Evolutionary conservation across 495 filamentous ascomycete species (phyloP).

Genomic region (Neurospora sp.): DNA sequence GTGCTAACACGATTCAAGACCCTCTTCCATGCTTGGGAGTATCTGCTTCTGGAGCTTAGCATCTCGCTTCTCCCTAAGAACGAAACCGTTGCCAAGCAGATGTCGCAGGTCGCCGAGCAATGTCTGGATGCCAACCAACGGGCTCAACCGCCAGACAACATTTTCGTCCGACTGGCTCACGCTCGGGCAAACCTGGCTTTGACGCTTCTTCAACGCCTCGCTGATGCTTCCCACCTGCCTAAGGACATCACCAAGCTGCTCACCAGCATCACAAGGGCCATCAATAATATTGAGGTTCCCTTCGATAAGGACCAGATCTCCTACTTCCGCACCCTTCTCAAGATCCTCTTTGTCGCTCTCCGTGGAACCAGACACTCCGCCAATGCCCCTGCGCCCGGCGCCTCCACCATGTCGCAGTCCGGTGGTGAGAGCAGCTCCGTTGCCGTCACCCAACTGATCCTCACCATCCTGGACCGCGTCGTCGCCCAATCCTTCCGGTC

Average conservation of each 20-base stretch:
- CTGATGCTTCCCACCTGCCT: constrained; percentile 48
- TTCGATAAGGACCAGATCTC: constrained; percentile 53
- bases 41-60: constrained; percentile 75
- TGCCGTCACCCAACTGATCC: constrained; percentile 41
- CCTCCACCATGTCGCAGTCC: constrained; percentile 2
- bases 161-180: constrained; percentile 63
- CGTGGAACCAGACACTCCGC: constrained; percentile 37
- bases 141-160: constrained; percentile 53
- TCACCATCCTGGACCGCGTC: constrained; percentile 64
- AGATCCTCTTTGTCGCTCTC: constrained; percentile 73
- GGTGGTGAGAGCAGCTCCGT: constrained; percentile 15
- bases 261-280: constrained; percentile 52
- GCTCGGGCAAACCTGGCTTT: constrained; percentile 66
- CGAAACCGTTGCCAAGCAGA: constrained; percentile 50
- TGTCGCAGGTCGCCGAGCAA: constrained; percentile 55
- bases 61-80: constrained; percentile 51
- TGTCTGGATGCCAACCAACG: constrained; percentile 63
- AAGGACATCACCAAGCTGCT: constrained; percentile 55
- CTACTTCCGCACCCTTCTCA: constrained; percentile 75
- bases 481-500: constrained; percentile 76
- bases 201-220: constrained; percentile 64
- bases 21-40: constrained; percentile 82
- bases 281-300: constrained; percentile 51
- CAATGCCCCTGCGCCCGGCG: constrained; percentile 12
- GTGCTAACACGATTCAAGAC: constrained; percentile 38